phyloP scores from a whole-genome alignment of 257 asterid species.

The Petunia secreta region DNA sequence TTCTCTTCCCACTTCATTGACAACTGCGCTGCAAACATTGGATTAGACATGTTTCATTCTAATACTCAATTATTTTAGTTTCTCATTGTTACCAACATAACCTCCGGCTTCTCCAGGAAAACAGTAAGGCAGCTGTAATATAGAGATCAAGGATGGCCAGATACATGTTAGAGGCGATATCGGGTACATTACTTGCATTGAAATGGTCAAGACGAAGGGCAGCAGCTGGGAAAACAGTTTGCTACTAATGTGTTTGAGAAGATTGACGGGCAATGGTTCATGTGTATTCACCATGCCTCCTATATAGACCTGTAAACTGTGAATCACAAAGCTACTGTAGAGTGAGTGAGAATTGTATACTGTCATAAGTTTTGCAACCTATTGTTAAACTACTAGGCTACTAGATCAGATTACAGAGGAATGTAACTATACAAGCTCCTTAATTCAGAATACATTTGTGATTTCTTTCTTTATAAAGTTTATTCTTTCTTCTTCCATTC shows the following conservation, averaged over 20 bases:
- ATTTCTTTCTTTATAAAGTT: background rate
- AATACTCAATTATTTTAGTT: too few species aligned
- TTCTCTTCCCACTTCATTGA: too few species aligned
- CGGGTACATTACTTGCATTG: conserved; percentile 81
- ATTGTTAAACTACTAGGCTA: background rate
- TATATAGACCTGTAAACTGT: conserved; percentile 64
- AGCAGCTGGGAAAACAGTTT: conserved; percentile 66
- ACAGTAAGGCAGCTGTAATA: conserved; percentile 51
- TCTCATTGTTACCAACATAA: conserved; percentile 38
- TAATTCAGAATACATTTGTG: background rate
- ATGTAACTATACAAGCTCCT: background rate
- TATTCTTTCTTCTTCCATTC: background rate
- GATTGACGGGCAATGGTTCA: conserved; percentile 80
- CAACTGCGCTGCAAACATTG: too few species aligned
- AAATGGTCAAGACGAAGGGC: conserved; percentile 82
- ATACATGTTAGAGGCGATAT: conserved; percentile 70
- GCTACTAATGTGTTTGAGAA: conserved; percentile 87
- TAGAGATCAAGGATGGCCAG: conserved; percentile 76
- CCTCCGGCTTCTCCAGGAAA: conserved; percentile 82
- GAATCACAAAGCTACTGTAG: background rate
- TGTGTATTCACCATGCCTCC: conserved; percentile 90
- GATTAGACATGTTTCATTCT: too few species aligned
- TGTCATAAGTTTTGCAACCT: background rate
- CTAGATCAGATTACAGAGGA: background rate
- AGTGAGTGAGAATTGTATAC: background rate